Evolutionary conservation across 345 rosid genomes (phyloP).

Genomic region (Gossypium australe): DNA sequence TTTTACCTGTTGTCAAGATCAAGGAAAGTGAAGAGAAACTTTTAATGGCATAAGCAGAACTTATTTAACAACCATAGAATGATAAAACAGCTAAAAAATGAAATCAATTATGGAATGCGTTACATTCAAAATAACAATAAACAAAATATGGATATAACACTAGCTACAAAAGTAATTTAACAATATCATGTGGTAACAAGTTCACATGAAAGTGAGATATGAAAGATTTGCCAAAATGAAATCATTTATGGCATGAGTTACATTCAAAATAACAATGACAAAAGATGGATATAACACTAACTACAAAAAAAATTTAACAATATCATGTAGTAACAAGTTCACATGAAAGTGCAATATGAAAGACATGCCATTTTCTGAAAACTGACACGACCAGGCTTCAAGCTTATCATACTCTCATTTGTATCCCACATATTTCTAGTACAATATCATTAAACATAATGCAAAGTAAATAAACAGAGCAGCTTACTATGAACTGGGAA

Average conservation of each 20-base stretch:
- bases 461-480: background rate
- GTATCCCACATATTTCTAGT: background rate
- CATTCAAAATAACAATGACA: background rate
- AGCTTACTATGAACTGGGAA: background rate
- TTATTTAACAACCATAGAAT: background rate
- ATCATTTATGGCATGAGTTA: background rate
- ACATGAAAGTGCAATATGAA: background rate
- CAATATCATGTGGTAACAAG: background rate
- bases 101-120: background rate
- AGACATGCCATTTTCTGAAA: too few species aligned
- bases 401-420: background rate
- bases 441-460: background rate
- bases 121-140: background rate
- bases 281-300: background rate
- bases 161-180: background rate
- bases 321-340: background rate
- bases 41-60: background rate
- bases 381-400: background rate
- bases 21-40: constrained; percentile 26
- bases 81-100: background rate
- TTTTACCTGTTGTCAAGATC: constrained; percentile 79
- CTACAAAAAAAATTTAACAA: background rate
- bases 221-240: background rate
- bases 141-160: background rate
- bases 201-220: background rate